phyloP scores from a whole-genome alignment of 805 yeast species.

The Candida xiaguanensis region DNA sequence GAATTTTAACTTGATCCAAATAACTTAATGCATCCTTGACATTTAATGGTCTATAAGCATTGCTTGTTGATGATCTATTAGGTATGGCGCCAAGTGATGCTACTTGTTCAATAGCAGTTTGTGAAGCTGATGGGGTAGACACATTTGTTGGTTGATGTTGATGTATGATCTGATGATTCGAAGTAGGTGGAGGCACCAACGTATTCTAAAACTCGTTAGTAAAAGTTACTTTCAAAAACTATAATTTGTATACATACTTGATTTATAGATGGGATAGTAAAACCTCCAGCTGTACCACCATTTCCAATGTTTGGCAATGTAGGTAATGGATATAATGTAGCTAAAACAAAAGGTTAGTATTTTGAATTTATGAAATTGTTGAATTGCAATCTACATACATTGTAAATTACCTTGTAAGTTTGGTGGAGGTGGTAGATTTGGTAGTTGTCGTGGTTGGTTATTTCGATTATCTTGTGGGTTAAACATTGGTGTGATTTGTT shows the following conservation, averaged over 20 bases:
- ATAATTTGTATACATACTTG: conserved; percentile 13
- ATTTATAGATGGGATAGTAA: conserved; percentile 47
- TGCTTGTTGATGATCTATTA: conserved; percentile 39
- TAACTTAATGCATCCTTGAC: conserved; percentile 95
- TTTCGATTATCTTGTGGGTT: conserved; percentile 37
- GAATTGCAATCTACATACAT: conserved; percentile 33
- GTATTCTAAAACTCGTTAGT: conserved; percentile 2
- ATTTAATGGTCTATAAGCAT: conserved; percentile 73
- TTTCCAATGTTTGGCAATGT: conserved; percentile 48
- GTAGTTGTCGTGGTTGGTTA: conserved; percentile 43
- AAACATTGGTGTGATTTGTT: neutral
- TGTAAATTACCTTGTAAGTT: conserved; percentile 36
- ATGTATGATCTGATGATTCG: conserved; percentile 16
- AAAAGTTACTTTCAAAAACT: too few species aligned
- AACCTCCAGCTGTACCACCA: conserved; percentile 35
- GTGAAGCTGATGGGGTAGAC: conserved; percentile 14
- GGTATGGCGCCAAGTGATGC: conserved; percentile 32
- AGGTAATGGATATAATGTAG: conserved; percentile 45
- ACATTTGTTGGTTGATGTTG: conserved; percentile 17
- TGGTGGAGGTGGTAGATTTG: conserved; percentile 60
- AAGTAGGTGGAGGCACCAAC: conserved; percentile 26
- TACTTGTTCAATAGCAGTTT: conserved; percentile 8
- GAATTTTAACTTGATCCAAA: conserved; percentile 91
- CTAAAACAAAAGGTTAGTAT: conserved; percentile 1
- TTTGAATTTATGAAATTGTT: neutral